phyloP scores from a whole-genome alignment of 768 basidiomycete species.

The Solioccasus polychromus region DNA sequence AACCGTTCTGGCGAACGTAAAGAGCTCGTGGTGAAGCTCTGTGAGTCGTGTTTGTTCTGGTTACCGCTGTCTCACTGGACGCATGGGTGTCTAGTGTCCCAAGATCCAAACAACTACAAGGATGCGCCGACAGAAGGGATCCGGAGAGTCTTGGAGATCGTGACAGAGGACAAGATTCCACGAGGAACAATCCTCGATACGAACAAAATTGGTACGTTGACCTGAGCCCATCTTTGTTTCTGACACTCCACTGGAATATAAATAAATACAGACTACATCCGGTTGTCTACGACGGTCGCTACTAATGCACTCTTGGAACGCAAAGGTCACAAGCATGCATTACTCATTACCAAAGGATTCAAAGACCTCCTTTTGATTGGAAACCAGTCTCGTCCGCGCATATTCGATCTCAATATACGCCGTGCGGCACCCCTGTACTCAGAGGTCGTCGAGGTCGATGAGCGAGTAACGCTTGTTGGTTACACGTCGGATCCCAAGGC shows the following conservation, averaged over 20 bases:
- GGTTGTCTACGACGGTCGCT: slow-evolving; percentile 91
- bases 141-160: slow-evolving; percentile 76
- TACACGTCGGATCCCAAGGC: slow-evolving; percentile 87
- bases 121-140: slow-evolving; percentile 97
- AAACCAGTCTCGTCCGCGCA: slow-evolving; percentile 91
- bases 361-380: slow-evolving; percentile 90
- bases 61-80: not conserved
- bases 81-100: slow-evolving; percentile 59
- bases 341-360: slow-evolving; percentile 90
- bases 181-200: slow-evolving; percentile 68
- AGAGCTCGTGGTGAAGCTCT: slow-evolving; percentile 87
- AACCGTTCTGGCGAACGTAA: slow-evolving; percentile 56
- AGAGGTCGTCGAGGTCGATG: slow-evolving; percentile 64
- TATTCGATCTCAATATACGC: slow-evolving; percentile 92
- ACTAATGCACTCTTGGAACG: slow-evolving; percentile 95
- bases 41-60: slow-evolving; percentile 40
- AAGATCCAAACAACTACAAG: slow-evolving; percentile 81
- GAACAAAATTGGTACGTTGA: slow-evolving; percentile 67
- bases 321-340: slow-evolving; percentile 88
- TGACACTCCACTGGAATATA: no score
- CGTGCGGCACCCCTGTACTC: slow-evolving; percentile 76
- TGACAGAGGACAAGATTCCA: slow-evolving; percentile 65
- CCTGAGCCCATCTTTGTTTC: not conserved
- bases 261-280: slow-evolving; percentile 68
- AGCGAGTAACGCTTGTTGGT: slow-evolving; percentile 91